A percentile compares a stretch with the other conserved stretches of the same genome.
phyloP scores from a whole-genome alignment of 2,329 filamentous ascomycete genomes.

The Fusarium buxicola region DNA sequence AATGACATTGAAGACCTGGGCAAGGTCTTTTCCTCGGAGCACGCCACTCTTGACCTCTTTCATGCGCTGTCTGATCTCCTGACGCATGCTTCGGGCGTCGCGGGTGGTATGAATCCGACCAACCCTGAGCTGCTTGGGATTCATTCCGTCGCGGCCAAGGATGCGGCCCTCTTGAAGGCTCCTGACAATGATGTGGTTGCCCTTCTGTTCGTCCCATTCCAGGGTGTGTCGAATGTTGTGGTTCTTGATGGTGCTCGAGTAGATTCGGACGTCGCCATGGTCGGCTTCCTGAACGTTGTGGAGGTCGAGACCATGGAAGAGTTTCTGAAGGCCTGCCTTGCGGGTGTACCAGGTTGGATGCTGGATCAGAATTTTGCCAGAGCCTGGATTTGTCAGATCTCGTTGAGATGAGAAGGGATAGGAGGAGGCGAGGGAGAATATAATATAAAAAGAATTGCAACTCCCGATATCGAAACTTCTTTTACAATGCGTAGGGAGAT shows the following conservation, averaged over 20 bases:
- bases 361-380: neutral
- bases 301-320: conserved; percentile 10
- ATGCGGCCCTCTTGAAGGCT: conserved; percentile 2
- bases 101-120: neutral
- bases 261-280: conserved; percentile 8
- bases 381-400: neutral
- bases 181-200: conserved; percentile 8
- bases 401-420: neutral
- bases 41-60: neutral
- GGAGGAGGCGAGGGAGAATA: neutral
- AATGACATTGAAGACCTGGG: neutral
- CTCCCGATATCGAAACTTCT: too few species aligned
- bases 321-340: neutral
- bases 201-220: conserved; percentile 10
- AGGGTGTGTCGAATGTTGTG: conserved; percentile 1
- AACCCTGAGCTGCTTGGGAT: neutral
- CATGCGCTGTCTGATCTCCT: conserved; percentile 13
- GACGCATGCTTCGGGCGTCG: neutral
- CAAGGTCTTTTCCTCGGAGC: neutral
- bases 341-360: neutral
- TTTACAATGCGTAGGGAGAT: too few species aligned
- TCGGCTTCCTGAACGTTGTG: neutral
- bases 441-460: neutral
- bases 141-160: neutral
- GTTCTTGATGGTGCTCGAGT: neutral